Base-by-base conservation (phyloP, 2,329 filamentous ascomycete species). In the Paraphaeosphaeria minitans region DNA sequence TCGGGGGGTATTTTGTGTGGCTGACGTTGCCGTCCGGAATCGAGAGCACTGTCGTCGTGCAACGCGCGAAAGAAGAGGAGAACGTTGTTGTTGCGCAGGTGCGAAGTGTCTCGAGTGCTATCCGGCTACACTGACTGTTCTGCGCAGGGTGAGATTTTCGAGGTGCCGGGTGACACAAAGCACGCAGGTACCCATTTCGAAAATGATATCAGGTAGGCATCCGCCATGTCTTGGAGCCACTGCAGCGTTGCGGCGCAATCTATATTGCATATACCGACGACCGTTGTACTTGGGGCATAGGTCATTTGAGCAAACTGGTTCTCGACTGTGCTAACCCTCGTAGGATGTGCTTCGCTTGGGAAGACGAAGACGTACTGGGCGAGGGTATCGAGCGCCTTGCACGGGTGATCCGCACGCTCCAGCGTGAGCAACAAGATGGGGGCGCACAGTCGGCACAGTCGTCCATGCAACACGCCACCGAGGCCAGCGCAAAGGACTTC, bases 1-100 rank as follows among this genome's bases (percentile, higher is more conserved):
- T 88, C 31, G 93, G 93, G 0, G 93, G 93, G 0, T 97, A 94
- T 73, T 97, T 96, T 74, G 80, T 96, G 49, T 97, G 92, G 92
- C 76, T 96, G 27, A 82, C 81, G 1, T 75, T 96, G 4, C 87
- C 88, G 0, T 62, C 74, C 62, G 56, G 71, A 46, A 77, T 89
- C 55, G 80, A 82, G 9, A 86, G 83, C 37, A 78, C 77, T 33
- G 81, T 83, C 8, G 79, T 92, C 33, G 85, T 85, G 7, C 77
- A 82, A 65, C 79, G 80, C 41, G 88, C 88, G 16, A 78, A 83
- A 68, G 77, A 80, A 22, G 84, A 89, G 55, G 88, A 90, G 74
- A 86, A 87, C 48, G 74, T 96, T 56, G 82, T 87, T 27, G 80
- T 95, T 22, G 90, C 88, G 24, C 81, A 84, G 60, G 70, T 72